phyloP scores from a whole-genome alignment of 2,329 filamentous ascomycete species.

The Trichoderma endophyticum region DNA sequence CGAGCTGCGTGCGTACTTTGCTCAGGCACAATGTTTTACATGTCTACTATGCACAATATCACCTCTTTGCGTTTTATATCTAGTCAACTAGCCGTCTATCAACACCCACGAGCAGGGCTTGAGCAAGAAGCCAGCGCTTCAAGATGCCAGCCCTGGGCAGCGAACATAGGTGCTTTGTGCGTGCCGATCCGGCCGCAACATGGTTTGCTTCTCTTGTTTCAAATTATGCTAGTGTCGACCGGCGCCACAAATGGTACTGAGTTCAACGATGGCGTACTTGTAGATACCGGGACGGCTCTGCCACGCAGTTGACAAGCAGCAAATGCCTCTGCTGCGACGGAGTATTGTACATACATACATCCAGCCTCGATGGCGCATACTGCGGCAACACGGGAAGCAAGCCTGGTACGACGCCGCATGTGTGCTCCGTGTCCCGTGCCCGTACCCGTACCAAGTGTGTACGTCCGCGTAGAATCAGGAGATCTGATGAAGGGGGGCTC shows the following conservation, averaged over 20 bases:
- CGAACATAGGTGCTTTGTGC: not conserved
- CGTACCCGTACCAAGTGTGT: not conserved
- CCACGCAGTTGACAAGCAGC: not conserved
- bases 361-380: not conserved
- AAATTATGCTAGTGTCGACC: not conserved
- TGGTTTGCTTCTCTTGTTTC: constrained; percentile 3
- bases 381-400: not conserved
- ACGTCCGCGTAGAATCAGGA: not conserved
- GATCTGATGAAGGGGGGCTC: not conserved
- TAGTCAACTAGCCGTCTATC: not conserved
- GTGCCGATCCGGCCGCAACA: constrained; percentile 12
- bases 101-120: not conserved
- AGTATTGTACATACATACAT: not conserved
- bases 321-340: not conserved
- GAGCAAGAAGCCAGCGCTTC: not conserved
- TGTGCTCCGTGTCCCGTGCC: not conserved
- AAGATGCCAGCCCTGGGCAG: not conserved
- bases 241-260: constrained; percentile 5
- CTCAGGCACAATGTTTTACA: not conserved
- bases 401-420: constrained; percentile 6
- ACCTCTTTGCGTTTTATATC: not conserved
- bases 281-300: not conserved
- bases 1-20: not conserved
- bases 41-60: not conserved
- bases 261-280: not conserved